Percentiles rank a stretch among this genome's conserved stretches.
Conservation (phyloP, 1,139 yeast genomes). For the Geotrichum klebahnii region DNA sequence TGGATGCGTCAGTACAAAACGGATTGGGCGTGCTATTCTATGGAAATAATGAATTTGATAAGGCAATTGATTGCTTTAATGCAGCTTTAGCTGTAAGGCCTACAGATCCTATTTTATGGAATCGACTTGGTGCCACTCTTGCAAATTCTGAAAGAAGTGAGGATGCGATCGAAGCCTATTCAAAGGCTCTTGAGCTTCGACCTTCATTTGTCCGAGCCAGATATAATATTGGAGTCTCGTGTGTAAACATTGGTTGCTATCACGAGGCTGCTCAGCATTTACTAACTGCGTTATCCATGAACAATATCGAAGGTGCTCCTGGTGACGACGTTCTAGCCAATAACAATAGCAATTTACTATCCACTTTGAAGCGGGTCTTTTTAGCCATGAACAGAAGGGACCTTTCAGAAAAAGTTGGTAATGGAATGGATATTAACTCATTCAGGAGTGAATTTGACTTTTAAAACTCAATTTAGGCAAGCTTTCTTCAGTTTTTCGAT, state of each 20-base stretch:
- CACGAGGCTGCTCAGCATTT: conserved; percentile 94
- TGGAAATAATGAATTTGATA: conserved; percentile 87
- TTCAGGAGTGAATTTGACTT: conserved; percentile 74
- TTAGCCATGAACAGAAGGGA: conserved; percentile 93
- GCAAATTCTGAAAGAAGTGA: conserved; percentile 90
- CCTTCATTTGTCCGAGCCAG: conserved; percentile 96
- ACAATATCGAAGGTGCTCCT: conserved; percentile 48
- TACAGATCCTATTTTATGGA: conserved; percentile 88
- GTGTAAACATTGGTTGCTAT: conserved; percentile 92
- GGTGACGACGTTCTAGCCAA: conserved; percentile 57
- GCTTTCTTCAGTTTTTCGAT: background rate
- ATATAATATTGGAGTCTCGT: conserved; percentile 89
- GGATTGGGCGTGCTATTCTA: conserved; percentile 90
- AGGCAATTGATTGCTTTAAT: conserved; percentile 89
- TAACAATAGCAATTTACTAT: conserved; percentile 78
- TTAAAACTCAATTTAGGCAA: conserved; percentile 32
- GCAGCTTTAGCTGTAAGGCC: conserved; percentile 84
- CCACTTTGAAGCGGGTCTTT: conserved; percentile 85
- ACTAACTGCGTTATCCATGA: conserved; percentile 78
- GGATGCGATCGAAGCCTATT: conserved; percentile 93
- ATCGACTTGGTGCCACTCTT: conserved; percentile 88
- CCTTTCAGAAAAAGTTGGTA: conserved; percentile 71
- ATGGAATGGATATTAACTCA: conserved; percentile 72
- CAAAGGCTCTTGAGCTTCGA: conserved; percentile 76
- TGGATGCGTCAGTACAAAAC: conserved; percentile 93